A percentile compares a stretch with the other conserved stretches of the same genome.
These are phyloP conservation scores for Exserohilum rostratum DNA, from an alignment of 2,329 filamentous ascomycete species.

Conservation along the genomic window DNA sequence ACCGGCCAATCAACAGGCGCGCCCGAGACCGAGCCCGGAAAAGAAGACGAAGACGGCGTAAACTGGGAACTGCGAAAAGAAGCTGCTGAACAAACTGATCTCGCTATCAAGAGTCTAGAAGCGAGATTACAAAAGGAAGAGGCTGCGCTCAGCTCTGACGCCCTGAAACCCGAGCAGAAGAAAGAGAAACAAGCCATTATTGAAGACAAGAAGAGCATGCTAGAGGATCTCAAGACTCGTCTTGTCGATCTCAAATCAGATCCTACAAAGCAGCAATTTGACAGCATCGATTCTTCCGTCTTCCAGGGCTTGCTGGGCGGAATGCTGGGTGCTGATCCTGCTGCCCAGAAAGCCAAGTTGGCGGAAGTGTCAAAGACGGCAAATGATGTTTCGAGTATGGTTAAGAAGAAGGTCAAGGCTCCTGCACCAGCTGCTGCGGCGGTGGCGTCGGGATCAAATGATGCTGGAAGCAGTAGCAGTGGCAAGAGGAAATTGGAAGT, in stretches of 20 bases:
- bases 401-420: constrained; percentile 71
- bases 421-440: constrained; percentile 19
- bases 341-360: constrained; percentile 66
- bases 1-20: constrained; percentile 46
- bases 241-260: constrained; percentile 72
- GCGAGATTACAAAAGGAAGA: constrained; percentile 74
- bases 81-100: constrained; percentile 72
- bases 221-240: constrained; percentile 71
- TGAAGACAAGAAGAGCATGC: constrained; percentile 75
- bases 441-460: constrained; percentile 1
- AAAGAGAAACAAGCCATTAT: constrained; percentile 68
- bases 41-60: constrained; percentile 58
- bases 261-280: constrained; percentile 51
- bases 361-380: constrained; percentile 76
- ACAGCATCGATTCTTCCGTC: constrained; percentile 53
- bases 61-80: constrained; percentile 75
- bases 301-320: constrained; percentile 68
- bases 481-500: constrained; percentile 45
- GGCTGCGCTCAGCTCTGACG: constrained; percentile 60
- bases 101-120: constrained; percentile 74
- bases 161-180: constrained; percentile 62
- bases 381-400: constrained; percentile 74
- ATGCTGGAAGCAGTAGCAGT: constrained; percentile 17
- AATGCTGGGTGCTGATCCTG: constrained; percentile 66
- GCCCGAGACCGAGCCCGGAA: constrained; percentile 30